Conservation (phyloP, 1,284 basidiomycete species). For the Pseudozyma hubeiensis region DNA sequence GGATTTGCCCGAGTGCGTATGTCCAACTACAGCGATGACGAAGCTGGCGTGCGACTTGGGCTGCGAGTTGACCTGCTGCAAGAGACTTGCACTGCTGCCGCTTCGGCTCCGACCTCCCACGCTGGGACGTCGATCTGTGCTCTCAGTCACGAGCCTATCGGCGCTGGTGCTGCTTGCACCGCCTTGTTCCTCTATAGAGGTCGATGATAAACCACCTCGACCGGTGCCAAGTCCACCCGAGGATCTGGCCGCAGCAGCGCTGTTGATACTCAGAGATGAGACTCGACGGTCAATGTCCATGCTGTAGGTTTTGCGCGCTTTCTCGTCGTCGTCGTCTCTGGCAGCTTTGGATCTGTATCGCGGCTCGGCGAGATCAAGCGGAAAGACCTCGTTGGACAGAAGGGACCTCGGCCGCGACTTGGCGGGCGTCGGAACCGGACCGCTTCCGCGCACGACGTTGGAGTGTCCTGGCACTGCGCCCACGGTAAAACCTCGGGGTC, state of each 20-base stretch:
- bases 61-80: constrained; percentile 59
- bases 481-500: constrained; percentile 59
- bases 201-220: constrained; percentile 19
- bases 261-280: constrained; percentile 6
- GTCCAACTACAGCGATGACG: constrained; percentile 63
- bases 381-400: constrained; percentile 54
- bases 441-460: constrained; percentile 9
- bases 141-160: constrained; percentile 21
- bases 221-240: background rate
- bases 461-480: constrained; percentile 50
- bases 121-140: constrained; percentile 35
- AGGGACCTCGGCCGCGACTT: constrained; percentile 52
- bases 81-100: constrained; percentile 59
- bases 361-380: constrained; percentile 48
- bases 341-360: constrained; percentile 17
- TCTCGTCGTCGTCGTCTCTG: constrained; percentile 11
- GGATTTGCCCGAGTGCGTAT: constrained; percentile 57
- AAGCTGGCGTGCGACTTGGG: constrained; percentile 61
- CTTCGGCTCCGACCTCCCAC: constrained; percentile 53
- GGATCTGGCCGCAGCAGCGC: background rate
- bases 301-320: constrained; percentile 30
- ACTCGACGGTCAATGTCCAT: constrained; percentile 32
- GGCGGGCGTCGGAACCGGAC: constrained; percentile 7
- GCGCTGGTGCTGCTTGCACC: constrained; percentile 2
- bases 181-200: constrained; percentile 13